Evolutionary conservation across 352 stramenopile genomes (phyloP).

Genomic region (Nothophytophthora sp.): DNA sequence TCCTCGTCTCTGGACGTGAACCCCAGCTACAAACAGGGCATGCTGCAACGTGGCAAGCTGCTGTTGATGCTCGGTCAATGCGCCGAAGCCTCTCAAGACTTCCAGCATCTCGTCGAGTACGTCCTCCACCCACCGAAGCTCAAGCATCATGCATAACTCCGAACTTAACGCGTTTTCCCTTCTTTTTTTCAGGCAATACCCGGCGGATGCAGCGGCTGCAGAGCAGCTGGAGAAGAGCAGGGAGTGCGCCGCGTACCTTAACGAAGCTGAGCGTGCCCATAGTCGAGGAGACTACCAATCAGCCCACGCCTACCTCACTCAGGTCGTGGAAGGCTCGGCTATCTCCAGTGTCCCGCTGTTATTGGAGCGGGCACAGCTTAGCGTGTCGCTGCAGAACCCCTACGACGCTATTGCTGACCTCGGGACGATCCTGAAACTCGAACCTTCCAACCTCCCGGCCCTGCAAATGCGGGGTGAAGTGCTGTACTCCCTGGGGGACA

Average conservation of each 20-base stretch:
- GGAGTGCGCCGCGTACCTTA: conserved; percentile 61
- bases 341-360: conserved; percentile 73
- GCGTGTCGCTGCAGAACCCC: conserved; percentile 60
- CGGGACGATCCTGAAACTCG: conserved; percentile 70
- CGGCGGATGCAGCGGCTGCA: conserved; percentile 43
- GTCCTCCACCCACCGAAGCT: no score
- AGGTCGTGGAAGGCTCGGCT: conserved; percentile 66
- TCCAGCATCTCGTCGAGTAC: conserved; percentile 54
- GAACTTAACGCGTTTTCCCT: no score
- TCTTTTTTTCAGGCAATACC: conserved; percentile 45
- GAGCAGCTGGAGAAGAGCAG: conserved; percentile 67
- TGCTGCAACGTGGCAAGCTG: conserved; percentile 74
- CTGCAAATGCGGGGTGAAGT: conserved; percentile 84
- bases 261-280: conserved; percentile 65
- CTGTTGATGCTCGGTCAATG: conserved; percentile 81
- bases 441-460: conserved; percentile 64
- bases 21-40: conserved; percentile 78
- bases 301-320: conserved; percentile 63
- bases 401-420: conserved; percentile 82
- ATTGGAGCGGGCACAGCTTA: conserved; percentile 73
- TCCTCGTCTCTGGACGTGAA: conserved; percentile 74
- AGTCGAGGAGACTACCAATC: conserved; percentile 67
- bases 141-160: no score
- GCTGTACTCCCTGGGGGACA: conserved; percentile 92
- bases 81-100: conserved; percentile 54